Evolutionary conservation across 129 eudicot genomes (phyloP).

Genomic region (Helianthus tuberosus): DNA sequence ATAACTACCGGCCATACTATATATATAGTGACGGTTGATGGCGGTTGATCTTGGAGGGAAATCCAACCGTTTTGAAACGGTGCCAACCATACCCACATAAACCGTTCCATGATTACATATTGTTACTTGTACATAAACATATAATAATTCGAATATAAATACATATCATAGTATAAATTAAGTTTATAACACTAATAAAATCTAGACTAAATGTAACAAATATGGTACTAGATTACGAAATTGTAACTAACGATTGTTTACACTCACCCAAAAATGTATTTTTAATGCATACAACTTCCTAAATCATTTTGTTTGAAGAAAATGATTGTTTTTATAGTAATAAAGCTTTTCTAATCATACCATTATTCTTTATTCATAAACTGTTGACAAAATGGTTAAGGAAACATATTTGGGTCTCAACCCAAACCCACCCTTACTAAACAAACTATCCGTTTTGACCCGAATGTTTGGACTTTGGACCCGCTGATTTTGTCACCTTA

Average conservation of each 20-base stretch:
- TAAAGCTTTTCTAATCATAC: neutral
- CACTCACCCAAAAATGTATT: neutral
- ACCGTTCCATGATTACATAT: no score
- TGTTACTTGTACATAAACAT: no score
- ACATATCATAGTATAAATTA: no score
- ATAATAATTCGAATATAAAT: no score
- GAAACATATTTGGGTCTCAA: neutral
- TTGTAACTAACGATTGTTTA: neutral
- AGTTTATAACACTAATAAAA: no score
- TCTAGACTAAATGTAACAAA: neutral
- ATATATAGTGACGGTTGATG: no score
- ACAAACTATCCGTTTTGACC: neutral
- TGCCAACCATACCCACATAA: no score
- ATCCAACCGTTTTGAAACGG: no score
- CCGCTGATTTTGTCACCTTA: neutral
- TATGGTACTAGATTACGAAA: neutral
- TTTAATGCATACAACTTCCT: neutral
- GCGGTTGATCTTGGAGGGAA: no score
- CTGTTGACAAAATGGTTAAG: neutral
- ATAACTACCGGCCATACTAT: no score
- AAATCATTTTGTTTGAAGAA: neutral
- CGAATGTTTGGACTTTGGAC: neutral
- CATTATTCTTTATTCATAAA: neutral
- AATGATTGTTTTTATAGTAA: neutral
- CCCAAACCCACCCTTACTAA: constrained; percentile 3